Evolutionary conservation across 441 rosid species (phyloP).

Genomic region (Francoa sonchifolia): DNA sequence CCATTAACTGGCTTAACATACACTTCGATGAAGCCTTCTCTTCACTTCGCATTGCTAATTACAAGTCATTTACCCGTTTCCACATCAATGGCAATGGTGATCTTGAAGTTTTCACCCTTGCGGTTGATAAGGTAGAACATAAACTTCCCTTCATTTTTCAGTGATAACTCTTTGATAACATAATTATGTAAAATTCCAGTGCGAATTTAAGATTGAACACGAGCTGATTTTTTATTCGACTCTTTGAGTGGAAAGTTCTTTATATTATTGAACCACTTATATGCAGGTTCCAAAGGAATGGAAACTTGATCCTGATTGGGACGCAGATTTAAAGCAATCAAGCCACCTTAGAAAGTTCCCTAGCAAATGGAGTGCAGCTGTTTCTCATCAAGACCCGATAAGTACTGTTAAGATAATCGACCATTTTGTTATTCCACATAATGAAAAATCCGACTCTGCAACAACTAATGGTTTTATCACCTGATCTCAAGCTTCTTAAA

Average conservation of each 20-base stretch:
- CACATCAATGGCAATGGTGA: conserved; percentile 62
- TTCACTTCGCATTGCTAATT: conserved; percentile 92
- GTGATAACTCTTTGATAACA: too few species aligned
- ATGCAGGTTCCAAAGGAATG: conserved; percentile 91
- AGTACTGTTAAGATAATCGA: conserved; percentile 74
- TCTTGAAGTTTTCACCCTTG: conserved; percentile 89
- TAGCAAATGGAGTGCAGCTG: conserved; percentile 83
- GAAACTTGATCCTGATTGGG: conserved; percentile 90
- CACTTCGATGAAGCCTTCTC: conserved; percentile 99
- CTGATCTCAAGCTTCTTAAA: conserved; percentile 19
- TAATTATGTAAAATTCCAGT: too few species aligned
- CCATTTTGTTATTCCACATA: conserved; percentile 46
- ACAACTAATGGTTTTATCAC: conserved; percentile 20
- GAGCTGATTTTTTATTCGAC: too few species aligned
- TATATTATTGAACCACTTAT: conserved; percentile 2
- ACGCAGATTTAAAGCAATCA: conserved; percentile 53
- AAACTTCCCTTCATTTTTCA: too few species aligned
- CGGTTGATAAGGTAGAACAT: conserved; percentile 75
- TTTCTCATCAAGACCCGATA: conserved; percentile 58
- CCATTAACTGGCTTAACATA: conserved; percentile 93
- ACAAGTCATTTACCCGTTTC: conserved; percentile 88
- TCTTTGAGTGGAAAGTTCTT: too few species aligned
- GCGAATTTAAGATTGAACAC: too few species aligned
- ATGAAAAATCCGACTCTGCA: conserved; percentile 24
- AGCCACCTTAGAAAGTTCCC: conserved; percentile 58